Evolutionary conservation across 768 basidiomycete species (phyloP).

Genomic region (Leccinum incarnatum): DNA sequence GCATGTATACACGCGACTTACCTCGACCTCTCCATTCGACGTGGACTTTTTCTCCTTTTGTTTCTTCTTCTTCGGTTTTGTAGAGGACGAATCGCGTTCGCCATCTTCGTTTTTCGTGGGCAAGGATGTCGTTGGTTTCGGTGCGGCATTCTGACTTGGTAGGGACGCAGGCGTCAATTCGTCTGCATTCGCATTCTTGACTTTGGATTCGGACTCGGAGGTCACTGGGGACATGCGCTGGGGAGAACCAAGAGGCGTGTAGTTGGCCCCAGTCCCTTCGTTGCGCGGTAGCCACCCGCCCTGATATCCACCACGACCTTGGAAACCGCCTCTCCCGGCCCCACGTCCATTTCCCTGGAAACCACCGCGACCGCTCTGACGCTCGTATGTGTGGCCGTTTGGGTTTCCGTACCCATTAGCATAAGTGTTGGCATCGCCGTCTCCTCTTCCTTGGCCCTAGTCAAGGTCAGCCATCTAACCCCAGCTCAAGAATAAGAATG

Average conservation of each 20-base stretch:
- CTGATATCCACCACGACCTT: slow-evolving; percentile 27
- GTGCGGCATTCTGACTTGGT: not conserved
- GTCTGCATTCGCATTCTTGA: not conserved
- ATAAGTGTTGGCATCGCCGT: not conserved
- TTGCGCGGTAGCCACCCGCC: slow-evolving; percentile 21
- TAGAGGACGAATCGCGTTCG: not conserved
- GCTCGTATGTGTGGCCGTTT: slow-evolving; percentile 12
- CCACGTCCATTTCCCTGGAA: slow-evolving; percentile 32
- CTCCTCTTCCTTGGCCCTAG: not conserved
- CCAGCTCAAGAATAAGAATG: not conserved
- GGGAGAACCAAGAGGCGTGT: slow-evolving; percentile 67
- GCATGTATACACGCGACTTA: slow-evolving; percentile 9
- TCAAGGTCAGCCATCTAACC: not conserved
- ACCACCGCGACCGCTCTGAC: slow-evolving; percentile 6
- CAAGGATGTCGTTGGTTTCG: not conserved
- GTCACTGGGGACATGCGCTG: slow-evolving; percentile 45
- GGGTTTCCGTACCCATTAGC: slow-evolving; percentile 17
- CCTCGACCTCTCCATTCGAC: slow-evolving; percentile 5
- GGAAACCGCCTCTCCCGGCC: slow-evolving; percentile 33
- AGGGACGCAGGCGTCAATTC: not conserved
- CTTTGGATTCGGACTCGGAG: slow-evolving; percentile 5
- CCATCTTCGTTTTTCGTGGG: slow-evolving; percentile 3
- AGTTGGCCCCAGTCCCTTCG: slow-evolving; percentile 61
- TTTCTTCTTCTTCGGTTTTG: slow-evolving; percentile 18
- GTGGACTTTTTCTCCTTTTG: slow-evolving; percentile 21